Percentiles rank a stretch among this genome's conserved stretches.
phyloP scores from a whole-genome alignment of 2,329 filamentous ascomycete species.

The Neofusicoccum cordaticola region DNA sequence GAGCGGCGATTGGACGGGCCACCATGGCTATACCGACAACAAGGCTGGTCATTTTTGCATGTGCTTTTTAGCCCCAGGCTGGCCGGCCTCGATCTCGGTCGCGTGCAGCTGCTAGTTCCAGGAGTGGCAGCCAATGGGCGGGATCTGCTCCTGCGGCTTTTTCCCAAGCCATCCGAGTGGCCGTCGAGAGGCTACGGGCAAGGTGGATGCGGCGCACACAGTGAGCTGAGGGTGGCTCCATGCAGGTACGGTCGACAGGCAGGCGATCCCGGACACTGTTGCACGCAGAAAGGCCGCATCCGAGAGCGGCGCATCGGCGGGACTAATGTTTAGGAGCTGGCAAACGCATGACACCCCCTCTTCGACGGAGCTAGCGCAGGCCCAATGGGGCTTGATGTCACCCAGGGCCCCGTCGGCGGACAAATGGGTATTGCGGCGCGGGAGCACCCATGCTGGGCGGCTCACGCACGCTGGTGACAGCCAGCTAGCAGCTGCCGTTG shows the following conservation, averaged over 20 bases:
- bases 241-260: background rate
- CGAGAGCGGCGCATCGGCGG: background rate
- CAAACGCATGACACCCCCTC: background rate
- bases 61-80: conserved; percentile 4
- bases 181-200: background rate
- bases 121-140: background rate
- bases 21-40: background rate
- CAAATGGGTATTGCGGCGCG: background rate
- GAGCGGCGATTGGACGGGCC: background rate
- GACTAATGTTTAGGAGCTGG: background rate
- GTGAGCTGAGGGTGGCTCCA: background rate
- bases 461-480: background rate
- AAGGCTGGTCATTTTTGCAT: background rate
- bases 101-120: background rate
- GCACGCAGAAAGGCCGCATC: background rate
- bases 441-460: background rate
- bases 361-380: background rate
- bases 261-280: background rate
- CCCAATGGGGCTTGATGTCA: background rate
- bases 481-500: background rate
- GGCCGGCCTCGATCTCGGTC: background rate
- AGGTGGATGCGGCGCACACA: background rate
- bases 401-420: background rate
- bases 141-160: background rate
- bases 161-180: background rate